Conservation (phyloP, 805 yeast genomes). For the Yamadazyma scolyti region DNA sequence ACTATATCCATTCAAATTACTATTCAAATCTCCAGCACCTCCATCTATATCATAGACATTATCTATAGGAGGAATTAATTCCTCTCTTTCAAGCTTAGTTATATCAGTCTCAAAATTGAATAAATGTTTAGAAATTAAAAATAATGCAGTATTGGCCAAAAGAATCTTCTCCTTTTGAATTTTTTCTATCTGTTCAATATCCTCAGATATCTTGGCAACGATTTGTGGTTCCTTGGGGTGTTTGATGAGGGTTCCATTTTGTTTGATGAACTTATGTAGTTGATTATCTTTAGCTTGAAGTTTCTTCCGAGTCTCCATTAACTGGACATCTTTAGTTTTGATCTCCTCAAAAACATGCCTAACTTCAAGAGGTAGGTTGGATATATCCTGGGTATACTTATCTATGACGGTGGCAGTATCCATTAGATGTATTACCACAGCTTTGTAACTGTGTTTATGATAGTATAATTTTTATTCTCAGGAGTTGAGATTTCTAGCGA, state of each 20-base stretch:
- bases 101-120: conserved; percentile 71
- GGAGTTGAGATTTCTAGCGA: too few species aligned
- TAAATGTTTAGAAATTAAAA: conserved; percentile 71
- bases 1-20: conserved; percentile 11
- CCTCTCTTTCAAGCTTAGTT: conserved; percentile 72
- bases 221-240: conserved; percentile 77
- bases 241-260: conserved; percentile 75
- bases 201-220: conserved; percentile 64
- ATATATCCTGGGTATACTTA: conserved; percentile 55
- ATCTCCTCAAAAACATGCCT: conserved; percentile 78
- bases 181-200: conserved; percentile 53
- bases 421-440: conserved; percentile 43
- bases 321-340: conserved; percentile 60
- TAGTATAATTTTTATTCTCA: too few species aligned
- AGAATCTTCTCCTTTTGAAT: conserved; percentile 76
- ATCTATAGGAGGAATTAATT: conserved; percentile 62
- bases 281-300: conserved; percentile 72
- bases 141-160: conserved; percentile 80
- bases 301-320: conserved; percentile 63
- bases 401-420: conserved; percentile 77
- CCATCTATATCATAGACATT: conserved; percentile 20
- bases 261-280: conserved; percentile 75
- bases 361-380: conserved; percentile 85
- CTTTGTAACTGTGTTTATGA: background rate
- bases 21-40: conserved; percentile 6